Base-by-base conservation (phyloP, 495 filamentous ascomycete species). In the Penicillium psychrofluorescens region DNA sequence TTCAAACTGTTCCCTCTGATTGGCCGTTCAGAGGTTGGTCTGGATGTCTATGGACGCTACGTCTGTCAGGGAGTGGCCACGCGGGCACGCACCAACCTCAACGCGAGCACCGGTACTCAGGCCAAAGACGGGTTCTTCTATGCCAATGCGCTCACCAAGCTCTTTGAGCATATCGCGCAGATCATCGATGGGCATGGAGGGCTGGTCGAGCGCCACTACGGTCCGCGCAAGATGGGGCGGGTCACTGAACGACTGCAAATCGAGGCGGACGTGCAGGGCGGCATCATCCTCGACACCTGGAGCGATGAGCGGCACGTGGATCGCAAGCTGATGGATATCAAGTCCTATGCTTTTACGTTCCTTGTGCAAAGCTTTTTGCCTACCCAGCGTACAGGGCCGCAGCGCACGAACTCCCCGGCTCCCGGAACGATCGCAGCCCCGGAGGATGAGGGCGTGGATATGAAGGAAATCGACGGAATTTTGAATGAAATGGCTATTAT, bases 1-100 rank as follows among this genome's bases (percentile, higher is more conserved):
- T 98, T 98, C 67, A 98, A 98, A 68, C 67, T 98, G 36, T 98
- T 98, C 58, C 92, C 92, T 15, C 72, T 98, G 4, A 95, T 98
- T 58, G 92, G 88, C 16, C 81, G 88, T 54, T 84, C 84, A 2
- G 86, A 96, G 45, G 84, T 88, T 8, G 92, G 92, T 5, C 61
- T 97, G 38, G 90, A 97, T 67, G 88, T 94, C 4, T 98, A 98
- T 64, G 91, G 91, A 1, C 77, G 81, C 44, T 97, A 97, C 61
- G 90, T 98, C 32, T 98, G 92, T 55, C 83, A 90, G 60, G 91
- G 92, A 8, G 88, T 98, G 40, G 86, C 90, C 11, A 77, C 79
- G 31, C 77, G 83, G 44, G 92, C 94, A 29, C 80, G 92, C 36
- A 74, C 79, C 38, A 90, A 85, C 55, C 71, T 98, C 46, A 90